These are phyloP conservation scores for Arctostaphylos glauca DNA, from an alignment of 148 eudicot genomes.

Conservation along the genomic window DNA sequence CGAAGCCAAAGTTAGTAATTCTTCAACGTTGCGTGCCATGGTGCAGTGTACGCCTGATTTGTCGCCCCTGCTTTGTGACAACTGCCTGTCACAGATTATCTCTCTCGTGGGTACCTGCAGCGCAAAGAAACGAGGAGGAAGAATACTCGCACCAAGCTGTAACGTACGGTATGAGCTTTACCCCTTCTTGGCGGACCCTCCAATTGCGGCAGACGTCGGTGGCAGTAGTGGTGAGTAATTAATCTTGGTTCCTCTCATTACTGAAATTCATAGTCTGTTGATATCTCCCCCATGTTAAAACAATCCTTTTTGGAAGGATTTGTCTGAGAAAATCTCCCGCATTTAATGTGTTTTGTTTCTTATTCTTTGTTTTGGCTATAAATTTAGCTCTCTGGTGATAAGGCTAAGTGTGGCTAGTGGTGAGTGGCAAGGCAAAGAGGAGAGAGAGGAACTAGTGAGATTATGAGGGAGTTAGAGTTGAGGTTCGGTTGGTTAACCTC, in stretches of 20 bases:
- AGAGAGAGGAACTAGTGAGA: no score
- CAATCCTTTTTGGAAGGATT: no score
- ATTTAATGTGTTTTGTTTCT: no score
- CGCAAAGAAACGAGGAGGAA: background rate
- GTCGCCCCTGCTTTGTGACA: slow-evolving; percentile 2
- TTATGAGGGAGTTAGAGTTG: no score
- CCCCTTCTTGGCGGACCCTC: slow-evolving; percentile 5
- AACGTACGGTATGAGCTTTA: slow-evolving; percentile 20
- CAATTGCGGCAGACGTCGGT: background rate
- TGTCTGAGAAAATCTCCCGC: no score
- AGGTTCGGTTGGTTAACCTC: no score
- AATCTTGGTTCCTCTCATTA: background rate
- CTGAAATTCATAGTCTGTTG: background rate
- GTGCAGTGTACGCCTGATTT: slow-evolving; percentile 32
- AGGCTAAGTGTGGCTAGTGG: no score
- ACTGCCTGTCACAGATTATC: slow-evolving; percentile 13
- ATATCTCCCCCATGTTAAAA: no score
- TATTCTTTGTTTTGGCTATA: background rate
- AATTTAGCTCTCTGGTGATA: no score
- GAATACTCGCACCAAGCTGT: slow-evolving; percentile 25
- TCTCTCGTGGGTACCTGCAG: background rate
- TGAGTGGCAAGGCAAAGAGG: no score
- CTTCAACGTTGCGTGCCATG: background rate
- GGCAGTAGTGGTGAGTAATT: background rate
- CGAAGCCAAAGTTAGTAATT: background rate